phyloP scores from a whole-genome alignment of 768 basidiomycete genomes.

The Russula dissimulans region DNA sequence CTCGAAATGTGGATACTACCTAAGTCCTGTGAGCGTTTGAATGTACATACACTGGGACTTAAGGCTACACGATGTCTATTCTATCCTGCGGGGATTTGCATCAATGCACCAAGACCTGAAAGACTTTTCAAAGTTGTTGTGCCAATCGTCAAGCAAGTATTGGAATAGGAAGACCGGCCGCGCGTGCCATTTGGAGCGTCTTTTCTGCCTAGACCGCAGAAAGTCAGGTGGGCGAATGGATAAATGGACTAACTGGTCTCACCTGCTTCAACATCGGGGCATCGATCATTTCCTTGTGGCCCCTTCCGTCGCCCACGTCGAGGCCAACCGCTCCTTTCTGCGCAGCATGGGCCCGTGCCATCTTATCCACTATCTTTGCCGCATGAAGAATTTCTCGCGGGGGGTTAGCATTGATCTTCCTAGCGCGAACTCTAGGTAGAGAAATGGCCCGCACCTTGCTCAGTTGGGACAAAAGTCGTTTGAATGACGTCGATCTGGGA shows the following conservation, averaged over 20 bases:
- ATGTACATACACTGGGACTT: too few relatives aligned
- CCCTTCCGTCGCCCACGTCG: constrained; percentile 39
- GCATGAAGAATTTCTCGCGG: constrained; percentile 67
- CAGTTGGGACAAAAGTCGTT: constrained; percentile 65
- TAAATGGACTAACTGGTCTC: constrained; percentile 6
- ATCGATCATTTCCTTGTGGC: constrained; percentile 75
- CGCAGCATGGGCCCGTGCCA: constrained; percentile 46
- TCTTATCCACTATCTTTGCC: constrained; percentile 55
- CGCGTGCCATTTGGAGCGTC: constrained; percentile 9
- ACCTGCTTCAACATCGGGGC: constrained; percentile 86
- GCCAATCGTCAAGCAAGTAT: neutral
- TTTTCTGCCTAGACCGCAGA: constrained; percentile 10
- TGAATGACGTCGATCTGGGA: constrained; percentile 72
- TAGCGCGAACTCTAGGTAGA: neutral
- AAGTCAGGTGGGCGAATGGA: neutral
- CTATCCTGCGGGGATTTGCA: too few relatives aligned
- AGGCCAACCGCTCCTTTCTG: constrained; percentile 65
- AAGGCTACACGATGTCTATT: too few relatives aligned
- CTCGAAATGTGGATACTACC: too few relatives aligned
- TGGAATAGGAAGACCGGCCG: constrained; percentile 15
- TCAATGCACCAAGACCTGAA: too few relatives aligned
- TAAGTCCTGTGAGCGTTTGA: too few relatives aligned
- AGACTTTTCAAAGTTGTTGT: too few relatives aligned
- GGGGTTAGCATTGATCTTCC: neutral
- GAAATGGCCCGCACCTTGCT: constrained; percentile 39